Conservation (phyloP, 768 basidiomycete genomes). For the Macrolepiota dolichaula region DNA sequence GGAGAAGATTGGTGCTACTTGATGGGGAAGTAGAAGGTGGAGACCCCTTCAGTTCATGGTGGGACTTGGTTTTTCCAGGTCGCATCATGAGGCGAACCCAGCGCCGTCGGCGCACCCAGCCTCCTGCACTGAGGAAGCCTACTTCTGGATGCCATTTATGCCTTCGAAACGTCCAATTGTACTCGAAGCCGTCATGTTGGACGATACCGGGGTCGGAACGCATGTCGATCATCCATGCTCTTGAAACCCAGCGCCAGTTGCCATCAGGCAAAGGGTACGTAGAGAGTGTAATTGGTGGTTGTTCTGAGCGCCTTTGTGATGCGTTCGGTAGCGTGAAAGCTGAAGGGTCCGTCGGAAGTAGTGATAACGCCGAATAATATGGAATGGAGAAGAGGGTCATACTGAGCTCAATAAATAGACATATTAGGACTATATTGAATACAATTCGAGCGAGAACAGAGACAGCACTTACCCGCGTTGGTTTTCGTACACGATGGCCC, state of each 20-base stretch:
- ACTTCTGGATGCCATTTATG: conserved; percentile 64
- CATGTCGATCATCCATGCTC: conserved; percentile 88
- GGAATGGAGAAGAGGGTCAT: conserved; percentile 70
- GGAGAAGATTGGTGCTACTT: conserved; percentile 10
- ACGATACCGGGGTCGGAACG: conserved; percentile 70
- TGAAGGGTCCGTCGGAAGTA: conserved; percentile 70
- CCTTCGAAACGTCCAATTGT: conserved; percentile 73
- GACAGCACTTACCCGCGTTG: conserved; percentile 67
- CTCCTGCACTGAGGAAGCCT: conserved; percentile 58
- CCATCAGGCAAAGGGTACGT: conserved; percentile 78
- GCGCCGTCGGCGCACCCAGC: conserved; percentile 74
- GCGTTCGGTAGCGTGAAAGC: conserved; percentile 64
- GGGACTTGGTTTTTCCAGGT: conserved; percentile 33
- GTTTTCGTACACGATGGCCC: conserved; percentile 81
- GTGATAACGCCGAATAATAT: conserved; percentile 65
- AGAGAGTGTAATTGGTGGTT: conserved; percentile 53
- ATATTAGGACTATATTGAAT: not conserved
- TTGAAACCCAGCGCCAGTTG: conserved; percentile 78
- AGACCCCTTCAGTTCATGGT: conserved; percentile 14
- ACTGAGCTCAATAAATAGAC: too few species aligned
- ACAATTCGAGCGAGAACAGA: not conserved
- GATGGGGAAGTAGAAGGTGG: conserved; percentile 5
- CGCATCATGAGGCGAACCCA: conserved; percentile 87
- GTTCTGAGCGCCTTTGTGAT: conserved; percentile 35
- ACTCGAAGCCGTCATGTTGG: conserved; percentile 83